Evolutionary conservation across 192 early-diverging fungal genomes (phyloP).

Genomic region (Paraglomus brasilianum): DNA sequence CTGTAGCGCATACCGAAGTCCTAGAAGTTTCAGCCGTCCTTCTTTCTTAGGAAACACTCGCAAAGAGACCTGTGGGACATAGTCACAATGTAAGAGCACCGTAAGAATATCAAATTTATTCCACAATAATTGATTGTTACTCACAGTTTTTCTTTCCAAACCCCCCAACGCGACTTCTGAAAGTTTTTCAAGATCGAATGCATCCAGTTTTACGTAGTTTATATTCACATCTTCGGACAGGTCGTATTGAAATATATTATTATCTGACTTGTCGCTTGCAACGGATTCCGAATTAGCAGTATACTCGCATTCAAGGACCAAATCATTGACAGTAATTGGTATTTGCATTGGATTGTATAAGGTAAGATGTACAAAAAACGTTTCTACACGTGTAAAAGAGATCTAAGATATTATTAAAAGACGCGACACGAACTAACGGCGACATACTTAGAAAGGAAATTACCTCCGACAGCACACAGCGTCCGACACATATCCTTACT

Average conservation of each 20-base stretch:
- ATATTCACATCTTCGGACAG: no score
- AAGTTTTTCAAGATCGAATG: constrained; percentile 63
- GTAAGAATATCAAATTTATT: no score
- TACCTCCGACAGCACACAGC: constrained; percentile 78
- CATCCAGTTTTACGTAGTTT: constrained; percentile 38
- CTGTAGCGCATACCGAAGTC: constrained; percentile 76
- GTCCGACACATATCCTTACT: constrained; percentile 50
- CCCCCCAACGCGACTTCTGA: constrained; percentile 51
- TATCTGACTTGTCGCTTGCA: constrained; percentile 40
- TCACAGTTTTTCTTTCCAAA: constrained; percentile 48
- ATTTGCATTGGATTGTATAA: constrained; percentile 75
- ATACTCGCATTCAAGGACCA: constrained; percentile 60
- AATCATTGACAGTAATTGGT: constrained; percentile 60
- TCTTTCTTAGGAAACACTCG: constrained; percentile 69
- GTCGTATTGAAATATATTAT: no score
- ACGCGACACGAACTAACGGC: no score
- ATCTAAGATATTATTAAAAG: constrained; percentile 1
- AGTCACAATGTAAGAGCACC: constrained; percentile 5
- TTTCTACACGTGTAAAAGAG: constrained; percentile 50
- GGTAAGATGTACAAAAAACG: constrained; percentile 62
- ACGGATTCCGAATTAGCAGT: constrained; percentile 32
- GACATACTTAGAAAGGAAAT: no score
- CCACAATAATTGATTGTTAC: not conserved
- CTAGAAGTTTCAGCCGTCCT: constrained; percentile 70
- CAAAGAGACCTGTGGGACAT: constrained; percentile 56